Percentiles rank a stretch among this genome's conserved stretches.
Evolutionary conservation across 805 yeast genomes (phyloP).

Genomic region (Cephaloascus albidus): DNA sequence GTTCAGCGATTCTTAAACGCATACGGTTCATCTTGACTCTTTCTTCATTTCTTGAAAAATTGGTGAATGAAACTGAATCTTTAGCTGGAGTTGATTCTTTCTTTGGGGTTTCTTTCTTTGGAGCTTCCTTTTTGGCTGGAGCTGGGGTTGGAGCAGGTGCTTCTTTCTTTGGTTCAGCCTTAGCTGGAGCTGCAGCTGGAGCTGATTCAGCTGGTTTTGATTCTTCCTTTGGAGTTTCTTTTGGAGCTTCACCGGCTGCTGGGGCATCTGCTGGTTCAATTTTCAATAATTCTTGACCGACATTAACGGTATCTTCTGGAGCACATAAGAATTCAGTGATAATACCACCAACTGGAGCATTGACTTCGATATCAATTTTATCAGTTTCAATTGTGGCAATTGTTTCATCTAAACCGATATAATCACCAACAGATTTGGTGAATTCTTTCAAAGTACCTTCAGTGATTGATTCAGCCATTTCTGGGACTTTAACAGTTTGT

Average conservation of each 20-base stretch:
- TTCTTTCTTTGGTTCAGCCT: slow-evolving; percentile 13
- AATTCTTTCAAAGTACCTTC: slow-evolving; percentile 82
- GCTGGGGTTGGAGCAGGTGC: slow-evolving; percentile 15
- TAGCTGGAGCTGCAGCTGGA: slow-evolving; percentile 11
- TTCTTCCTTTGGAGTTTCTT: slow-evolving; percentile 14
- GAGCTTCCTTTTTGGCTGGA: slow-evolving; percentile 11
- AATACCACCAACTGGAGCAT: slow-evolving; percentile 88
- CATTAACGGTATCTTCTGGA: slow-evolving; percentile 90
- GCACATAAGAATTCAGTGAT: slow-evolving; percentile 72
- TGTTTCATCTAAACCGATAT: slow-evolving; percentile 76
- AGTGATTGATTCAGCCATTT: slow-evolving; percentile 97
- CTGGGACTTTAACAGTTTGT: slow-evolving; percentile 77
- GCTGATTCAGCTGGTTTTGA: slow-evolving; percentile 11
- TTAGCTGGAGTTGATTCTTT: slow-evolving; percentile 10
- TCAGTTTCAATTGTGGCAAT: slow-evolving; percentile 97
- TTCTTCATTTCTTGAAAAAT: slow-evolving; percentile 76
- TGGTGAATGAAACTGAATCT: slow-evolving; percentile 28
- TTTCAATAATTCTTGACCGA: slow-evolving; percentile 86
- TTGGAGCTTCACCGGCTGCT: slow-evolving; percentile 40
- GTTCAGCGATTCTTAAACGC: slow-evolving; percentile 98
- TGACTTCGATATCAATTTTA: slow-evolving; percentile 95
- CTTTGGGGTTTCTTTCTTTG: slow-evolving; percentile 18
- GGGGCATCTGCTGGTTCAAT: slow-evolving; percentile 76
- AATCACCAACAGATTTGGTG: slow-evolving; percentile 78
- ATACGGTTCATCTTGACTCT: slow-evolving; percentile 98